phyloP scores from a whole-genome alignment of 768 basidiomycete genomes.

The Imleria badia region DNA sequence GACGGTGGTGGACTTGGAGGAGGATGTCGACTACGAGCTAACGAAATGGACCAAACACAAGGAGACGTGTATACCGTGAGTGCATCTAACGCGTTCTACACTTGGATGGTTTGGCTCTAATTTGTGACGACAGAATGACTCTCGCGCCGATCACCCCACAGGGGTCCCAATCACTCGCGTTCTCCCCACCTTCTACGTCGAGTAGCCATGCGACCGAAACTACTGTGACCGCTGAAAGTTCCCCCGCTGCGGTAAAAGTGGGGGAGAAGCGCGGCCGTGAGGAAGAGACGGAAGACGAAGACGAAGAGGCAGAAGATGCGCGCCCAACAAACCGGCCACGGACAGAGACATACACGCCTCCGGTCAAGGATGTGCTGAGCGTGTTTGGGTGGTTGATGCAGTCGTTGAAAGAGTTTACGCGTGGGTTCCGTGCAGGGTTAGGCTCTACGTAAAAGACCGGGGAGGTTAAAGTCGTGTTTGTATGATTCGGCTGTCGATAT shows the following conservation, averaged over 20 bases:
- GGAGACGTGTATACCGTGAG: conserved; percentile 43
- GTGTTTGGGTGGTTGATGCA: conserved; percentile 59
- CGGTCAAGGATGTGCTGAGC: conserved; percentile 45
- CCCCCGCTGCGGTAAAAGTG: conserved; percentile 14
- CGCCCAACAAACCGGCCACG: conserved; percentile 54
- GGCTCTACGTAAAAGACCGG: conserved; percentile 10
- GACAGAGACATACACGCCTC: conserved; percentile 44
- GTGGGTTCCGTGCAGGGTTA: conserved; percentile 67
- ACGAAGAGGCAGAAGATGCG: conserved; percentile 36
- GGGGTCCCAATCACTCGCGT: conserved; percentile 8
- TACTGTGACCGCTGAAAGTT: conserved; percentile 35
- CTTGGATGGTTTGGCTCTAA: background rate
- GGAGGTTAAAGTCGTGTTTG: too few relatives aligned
- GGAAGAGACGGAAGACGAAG: conserved; percentile 39
- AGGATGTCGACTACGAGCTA: conserved; percentile 56
- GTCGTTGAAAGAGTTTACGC: conserved; percentile 63
- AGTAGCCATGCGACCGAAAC: conserved; percentile 35
- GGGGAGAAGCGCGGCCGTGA: conserved; percentile 53
- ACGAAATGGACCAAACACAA: conserved; percentile 67
- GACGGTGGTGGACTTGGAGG: conserved; percentile 41
- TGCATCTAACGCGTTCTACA: conserved; percentile 1
- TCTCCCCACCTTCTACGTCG: conserved; percentile 20
- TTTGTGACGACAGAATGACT: conserved; percentile 12
- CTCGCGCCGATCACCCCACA: conserved; percentile 24
- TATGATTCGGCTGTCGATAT: too few relatives aligned